phyloP scores from a whole-genome alignment of 108 stramenopile species.

The Asterionellopsis glacialis region DNA sequence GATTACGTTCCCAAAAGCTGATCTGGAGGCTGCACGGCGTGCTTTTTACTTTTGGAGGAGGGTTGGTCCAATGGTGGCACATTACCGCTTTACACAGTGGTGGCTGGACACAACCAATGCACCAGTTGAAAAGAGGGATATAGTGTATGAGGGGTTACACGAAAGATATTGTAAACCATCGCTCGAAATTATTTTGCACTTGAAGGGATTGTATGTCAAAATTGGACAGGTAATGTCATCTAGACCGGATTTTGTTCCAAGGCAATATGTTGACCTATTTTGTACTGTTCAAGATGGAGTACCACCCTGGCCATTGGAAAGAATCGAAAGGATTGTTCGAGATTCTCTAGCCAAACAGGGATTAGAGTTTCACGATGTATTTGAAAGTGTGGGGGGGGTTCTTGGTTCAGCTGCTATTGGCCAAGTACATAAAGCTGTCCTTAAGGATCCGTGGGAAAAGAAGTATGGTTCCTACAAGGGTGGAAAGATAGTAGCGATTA shows the following conservation, averaged over 20 bases:
- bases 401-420: conserved; percentile 70
- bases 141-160: conserved; percentile 46
- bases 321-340: conserved; percentile 28
- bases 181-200: conserved; percentile 44
- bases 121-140: conserved; percentile 25
- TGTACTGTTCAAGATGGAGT: conserved; percentile 50
- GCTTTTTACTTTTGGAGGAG: conserved; percentile 54
- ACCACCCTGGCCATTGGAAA: conserved; percentile 49
- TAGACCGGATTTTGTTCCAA: conserved; percentile 68
- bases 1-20: no score
- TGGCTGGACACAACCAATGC: conserved; percentile 34
- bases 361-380: conserved; percentile 50
- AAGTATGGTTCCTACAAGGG: neutral
- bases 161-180: conserved; percentile 33
- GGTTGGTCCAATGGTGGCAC: conserved; percentile 61
- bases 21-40: conserved; percentile 18
- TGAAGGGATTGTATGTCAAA: conserved; percentile 54
- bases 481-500: conserved; percentile 48
- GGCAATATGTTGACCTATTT: conserved; percentile 56
- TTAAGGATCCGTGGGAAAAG: conserved; percentile 8
- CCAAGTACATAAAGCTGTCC: conserved; percentile 55
- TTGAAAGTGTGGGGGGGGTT: conserved; percentile 48
- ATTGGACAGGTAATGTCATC: conserved; percentile 57
- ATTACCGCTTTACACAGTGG: conserved; percentile 67
- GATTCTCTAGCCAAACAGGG: conserved; percentile 25